phyloP scores from a whole-genome alignment of 768 basidiomycete genomes.

The Tylopilus balloui region DNA sequence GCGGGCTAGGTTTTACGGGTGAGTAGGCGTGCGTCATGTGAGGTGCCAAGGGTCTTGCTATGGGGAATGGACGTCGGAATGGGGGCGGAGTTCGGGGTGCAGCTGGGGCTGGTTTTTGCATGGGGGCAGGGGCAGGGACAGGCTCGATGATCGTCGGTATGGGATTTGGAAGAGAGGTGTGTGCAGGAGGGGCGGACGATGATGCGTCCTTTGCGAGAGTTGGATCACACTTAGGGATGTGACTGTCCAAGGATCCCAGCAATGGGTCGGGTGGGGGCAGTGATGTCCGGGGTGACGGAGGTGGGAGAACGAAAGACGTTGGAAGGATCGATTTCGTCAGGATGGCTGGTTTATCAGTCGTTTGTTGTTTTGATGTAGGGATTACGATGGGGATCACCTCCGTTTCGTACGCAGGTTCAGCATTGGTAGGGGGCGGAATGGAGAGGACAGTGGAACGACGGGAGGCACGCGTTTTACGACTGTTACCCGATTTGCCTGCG shows the following conservation, averaged over 20 bases:
- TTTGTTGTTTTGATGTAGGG: conserved; percentile 28
- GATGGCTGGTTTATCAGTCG: conserved; percentile 15
- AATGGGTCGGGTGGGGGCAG: conserved; percentile 44
- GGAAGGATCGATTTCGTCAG: conserved; percentile 51
- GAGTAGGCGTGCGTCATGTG: conserved; percentile 81
- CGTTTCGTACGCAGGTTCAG: conserved; percentile 48
- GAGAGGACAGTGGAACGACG: conserved; percentile 43
- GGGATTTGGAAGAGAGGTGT: conserved; percentile 7
- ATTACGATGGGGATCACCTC: conserved; percentile 40
- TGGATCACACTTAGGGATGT: conserved; percentile 15
- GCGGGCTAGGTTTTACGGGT: conserved; percentile 72
- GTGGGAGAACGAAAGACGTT: conserved; percentile 72
- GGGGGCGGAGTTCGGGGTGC: conserved; percentile 21
- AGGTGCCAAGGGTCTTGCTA: conserved; percentile 64
- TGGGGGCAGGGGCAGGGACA: conserved; percentile 1
- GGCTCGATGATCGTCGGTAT: conserved; percentile 24
- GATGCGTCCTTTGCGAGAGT: background rate
- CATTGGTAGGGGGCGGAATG: conserved; percentile 31
- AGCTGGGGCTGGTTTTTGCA: conserved; percentile 2
- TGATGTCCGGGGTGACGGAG: conserved; percentile 67
- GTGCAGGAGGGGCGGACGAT: background rate
- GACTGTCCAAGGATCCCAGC: conserved; percentile 23
- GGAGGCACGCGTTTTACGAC: conserved; percentile 43
- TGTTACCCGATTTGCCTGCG: conserved; percentile 43
- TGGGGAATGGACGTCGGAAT: conserved; percentile 53